Conservation (phyloP, 345 rosid genomes). For the Hypericum androsaemum region DNA sequence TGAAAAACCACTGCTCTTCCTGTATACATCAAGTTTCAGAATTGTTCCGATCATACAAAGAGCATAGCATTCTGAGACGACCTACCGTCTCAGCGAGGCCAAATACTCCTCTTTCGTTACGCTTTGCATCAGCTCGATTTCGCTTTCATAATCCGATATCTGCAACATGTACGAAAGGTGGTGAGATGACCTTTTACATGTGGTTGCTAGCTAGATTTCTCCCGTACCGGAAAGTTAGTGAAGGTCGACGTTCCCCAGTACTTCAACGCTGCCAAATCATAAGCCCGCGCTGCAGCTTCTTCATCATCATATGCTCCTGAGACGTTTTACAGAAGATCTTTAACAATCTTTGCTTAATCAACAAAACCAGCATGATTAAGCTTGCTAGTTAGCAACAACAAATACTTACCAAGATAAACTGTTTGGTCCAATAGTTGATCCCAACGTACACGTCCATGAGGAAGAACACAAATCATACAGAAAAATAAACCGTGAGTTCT, state of each 20-base stretch:
- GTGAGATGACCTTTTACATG: background rate
- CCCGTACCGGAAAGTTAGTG: conserved; percentile 48
- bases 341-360: conserved; percentile 4
- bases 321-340: background rate
- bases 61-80: too few species aligned
- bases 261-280: conserved; percentile 61
- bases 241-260: conserved; percentile 56
- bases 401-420: conserved; percentile 52
- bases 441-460: conserved; percentile 13
- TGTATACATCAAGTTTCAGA: conserved; percentile 1
- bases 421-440: conserved; percentile 12
- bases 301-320: conserved; percentile 64
- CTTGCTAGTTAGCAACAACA: background rate
- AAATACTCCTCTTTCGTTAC: conserved; percentile 55
- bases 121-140: conserved; percentile 48
- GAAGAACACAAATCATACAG: conserved; percentile 8
- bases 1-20: conserved; percentile 67
- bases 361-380: background rate
- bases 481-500: conserved; percentile 3
- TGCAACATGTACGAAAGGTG: conserved; percentile 8
- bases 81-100: conserved; percentile 53
- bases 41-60: too few species aligned
- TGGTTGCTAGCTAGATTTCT: background rate
- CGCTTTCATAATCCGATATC: conserved; percentile 48
- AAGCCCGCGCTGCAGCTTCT: conserved; percentile 67